Evolutionary conservation across 225 moss, liverwort and hornwort genomes (phyloP), one percentile per base, ranked within the genome.

Genomic region (Neckera pumila): DNA sequence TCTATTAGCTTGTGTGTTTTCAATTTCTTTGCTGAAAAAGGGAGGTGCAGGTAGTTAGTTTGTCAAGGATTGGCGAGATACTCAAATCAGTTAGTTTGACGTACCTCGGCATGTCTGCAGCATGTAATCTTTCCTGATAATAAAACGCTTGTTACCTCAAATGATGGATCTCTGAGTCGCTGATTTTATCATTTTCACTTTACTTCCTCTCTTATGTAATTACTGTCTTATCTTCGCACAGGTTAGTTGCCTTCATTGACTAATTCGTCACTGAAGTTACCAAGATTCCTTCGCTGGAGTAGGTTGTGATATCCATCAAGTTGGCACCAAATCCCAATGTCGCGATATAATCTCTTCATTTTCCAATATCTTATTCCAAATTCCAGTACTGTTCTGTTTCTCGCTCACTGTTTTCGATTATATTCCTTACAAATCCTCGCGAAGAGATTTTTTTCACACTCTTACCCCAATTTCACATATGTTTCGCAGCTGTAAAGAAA

Each of bases 51-150:
- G 73, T 73, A 57, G 88, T 90, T 86, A 38, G 49, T 86, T 90
- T 89, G 56, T 90, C 90, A 77, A 88, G 49, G 90, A 92, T 90
- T 92, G 90, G 90, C 90, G 89, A 87, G 84, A 70, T 89, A 88
- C 90, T 89, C 90, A 81, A 49, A 57, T 79, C 80, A 85, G 71
- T 26, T 62, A 19, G 72, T 76, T 27, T 86, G 92, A 92, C 90
- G 90, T 92, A 92, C 30, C 87, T 92, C 89, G 89, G 85, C 92
- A 89, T 90, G 89, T 85, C 90, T 92, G 92, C 89, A 92, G 90
- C 89, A 91, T 92, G 89, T 89, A 89, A 89, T 92, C 89, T 92
- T 89, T 92, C 88, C 88, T 90, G 90, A 83, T 91, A 90, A 90
- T 86, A 72, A 89, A 87, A 60, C 53, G 22, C 79, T 42, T 87